Conservation (phyloP, 1,284 basidiomycete genomes). For the Ustilago trichophora region DNA sequence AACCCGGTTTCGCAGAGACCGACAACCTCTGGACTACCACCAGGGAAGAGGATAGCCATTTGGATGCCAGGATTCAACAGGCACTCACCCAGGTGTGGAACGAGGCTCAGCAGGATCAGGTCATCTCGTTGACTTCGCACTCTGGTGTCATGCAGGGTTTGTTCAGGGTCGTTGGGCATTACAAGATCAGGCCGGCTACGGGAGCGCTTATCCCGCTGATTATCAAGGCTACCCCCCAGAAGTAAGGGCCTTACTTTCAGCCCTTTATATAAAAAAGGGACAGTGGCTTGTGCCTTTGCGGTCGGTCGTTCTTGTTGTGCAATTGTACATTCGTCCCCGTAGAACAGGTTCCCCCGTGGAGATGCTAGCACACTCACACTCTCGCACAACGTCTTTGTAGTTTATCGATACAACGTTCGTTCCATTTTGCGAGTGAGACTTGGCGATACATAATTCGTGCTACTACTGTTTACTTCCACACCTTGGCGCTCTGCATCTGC, state of each 20-base stretch:
- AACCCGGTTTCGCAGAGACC: constrained; percentile 17
- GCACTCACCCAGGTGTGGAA: constrained; percentile 32
- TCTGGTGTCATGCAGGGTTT: constrained; percentile 52
- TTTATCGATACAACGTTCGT: too few relatives aligned
- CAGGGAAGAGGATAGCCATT: constrained; percentile 17
- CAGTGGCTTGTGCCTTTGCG: too few relatives aligned
- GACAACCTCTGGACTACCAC: constrained; percentile 33
- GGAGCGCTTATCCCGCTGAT: constrained; percentile 50
- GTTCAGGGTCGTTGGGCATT: constrained; percentile 31
- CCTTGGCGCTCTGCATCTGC: constrained; percentile 25
- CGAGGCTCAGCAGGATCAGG: constrained; percentile 25
- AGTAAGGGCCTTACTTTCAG: too few relatives aligned
- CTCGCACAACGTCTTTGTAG: too few relatives aligned
- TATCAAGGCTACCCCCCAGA: constrained; percentile 46
- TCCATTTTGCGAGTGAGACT: too few relatives aligned
- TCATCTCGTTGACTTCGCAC: constrained; percentile 42
- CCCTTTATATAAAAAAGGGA: too few relatives aligned
- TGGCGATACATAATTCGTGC: too few relatives aligned
- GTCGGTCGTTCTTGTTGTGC: too few relatives aligned
- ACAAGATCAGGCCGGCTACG: constrained; percentile 33
- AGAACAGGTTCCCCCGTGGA: too few relatives aligned
- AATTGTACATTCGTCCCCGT: too few relatives aligned
- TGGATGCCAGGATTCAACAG: constrained; percentile 27
- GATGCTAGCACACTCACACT: too few relatives aligned
- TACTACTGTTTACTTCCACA: constrained; percentile 39